These are phyloP conservation scores for Chlamydomonas sp. DNA, from an alignment of 139 green algal genomes.

Conservation along the genomic window DNA sequence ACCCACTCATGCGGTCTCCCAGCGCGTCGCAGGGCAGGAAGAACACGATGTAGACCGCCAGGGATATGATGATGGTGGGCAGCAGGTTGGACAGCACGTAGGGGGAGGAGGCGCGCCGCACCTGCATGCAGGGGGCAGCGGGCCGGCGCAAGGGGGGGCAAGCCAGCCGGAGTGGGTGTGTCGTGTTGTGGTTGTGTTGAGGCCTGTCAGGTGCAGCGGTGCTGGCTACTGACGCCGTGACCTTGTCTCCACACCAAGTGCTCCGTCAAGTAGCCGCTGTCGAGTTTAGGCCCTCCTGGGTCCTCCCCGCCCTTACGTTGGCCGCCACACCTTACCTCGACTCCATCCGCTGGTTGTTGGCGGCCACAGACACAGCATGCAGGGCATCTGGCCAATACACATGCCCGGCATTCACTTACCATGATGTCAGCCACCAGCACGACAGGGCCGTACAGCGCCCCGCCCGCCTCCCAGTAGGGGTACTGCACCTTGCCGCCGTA, in stretches of 20 bases:
- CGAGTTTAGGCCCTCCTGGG: too few relatives aligned
- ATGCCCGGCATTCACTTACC: not conserved
- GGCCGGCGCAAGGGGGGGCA: not conserved
- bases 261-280: too few relatives aligned
- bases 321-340: too few relatives aligned
- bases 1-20: constrained; percentile 26
- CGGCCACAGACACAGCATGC: too few relatives aligned
- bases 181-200: too few relatives aligned
- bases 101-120: constrained; percentile 7
- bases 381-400: too few relatives aligned
- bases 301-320: too few relatives aligned
- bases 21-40: constrained; percentile 15
- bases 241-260: too few relatives aligned
- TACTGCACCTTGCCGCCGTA: too few relatives aligned
- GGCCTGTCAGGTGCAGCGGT: too few relatives aligned
- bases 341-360: too few relatives aligned
- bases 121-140: not conserved
- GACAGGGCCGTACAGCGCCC: constrained; percentile 17
- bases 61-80: constrained; percentile 16
- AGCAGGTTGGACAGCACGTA: constrained; percentile 23
- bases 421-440: constrained; percentile 23
- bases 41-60: constrained; percentile 20
- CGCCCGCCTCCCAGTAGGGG: not conserved
- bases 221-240: too few relatives aligned
- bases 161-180: not conserved